Evolutionary conservation across 2,329 filamentous ascomycete species (phyloP).

Genomic region (Didymella segeticola): DNA sequence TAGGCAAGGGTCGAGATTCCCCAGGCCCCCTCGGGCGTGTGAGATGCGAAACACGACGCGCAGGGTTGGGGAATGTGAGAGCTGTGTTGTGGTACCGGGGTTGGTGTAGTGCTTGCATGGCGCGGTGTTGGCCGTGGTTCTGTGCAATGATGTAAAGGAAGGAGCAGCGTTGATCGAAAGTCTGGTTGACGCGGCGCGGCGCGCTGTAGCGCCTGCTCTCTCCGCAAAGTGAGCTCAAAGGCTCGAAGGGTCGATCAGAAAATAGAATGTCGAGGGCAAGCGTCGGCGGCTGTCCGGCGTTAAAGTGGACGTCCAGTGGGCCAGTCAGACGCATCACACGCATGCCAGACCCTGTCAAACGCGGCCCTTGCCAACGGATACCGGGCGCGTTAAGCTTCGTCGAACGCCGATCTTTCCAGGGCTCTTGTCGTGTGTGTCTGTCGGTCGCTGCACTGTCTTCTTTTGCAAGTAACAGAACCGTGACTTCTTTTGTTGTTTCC

Average conservation of each 20-base stretch:
- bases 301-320: slow-evolving; percentile 7
- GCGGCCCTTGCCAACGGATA: slow-evolving; percentile 16
- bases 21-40: slow-evolving; percentile 12
- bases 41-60: slow-evolving; percentile 10
- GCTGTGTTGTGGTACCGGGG: slow-evolving; percentile 1
- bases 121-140: slow-evolving; percentile 10
- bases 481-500: not conserved
- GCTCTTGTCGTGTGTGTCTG: not conserved
- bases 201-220: slow-evolving; percentile 16
- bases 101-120: not conserved
- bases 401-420: slow-evolving; percentile 13
- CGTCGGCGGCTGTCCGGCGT: slow-evolving; percentile 21
- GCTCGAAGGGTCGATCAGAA: slow-evolving; percentile 24
- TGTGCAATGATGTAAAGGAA: too few species aligned
- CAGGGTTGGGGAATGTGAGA: slow-evolving; percentile 5
- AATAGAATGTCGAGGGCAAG: slow-evolving; percentile 10
- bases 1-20: slow-evolving; percentile 3
- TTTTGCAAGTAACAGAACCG: slow-evolving; percentile 1
- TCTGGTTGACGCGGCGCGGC: slow-evolving; percentile 7
- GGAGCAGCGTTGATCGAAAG: slow-evolving; percentile 1
- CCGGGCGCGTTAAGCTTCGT: slow-evolving; percentile 17
- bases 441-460: too few species aligned
- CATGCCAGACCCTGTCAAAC: slow-evolving; percentile 16
- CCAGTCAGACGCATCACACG: slow-evolving; percentile 12
- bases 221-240: slow-evolving; percentile 13